A percentile compares a stretch with the other conserved stretches of the same genome.
Conservation (phyloP, 345 rosid genomes). For the Eucalyptus globulus region DNA sequence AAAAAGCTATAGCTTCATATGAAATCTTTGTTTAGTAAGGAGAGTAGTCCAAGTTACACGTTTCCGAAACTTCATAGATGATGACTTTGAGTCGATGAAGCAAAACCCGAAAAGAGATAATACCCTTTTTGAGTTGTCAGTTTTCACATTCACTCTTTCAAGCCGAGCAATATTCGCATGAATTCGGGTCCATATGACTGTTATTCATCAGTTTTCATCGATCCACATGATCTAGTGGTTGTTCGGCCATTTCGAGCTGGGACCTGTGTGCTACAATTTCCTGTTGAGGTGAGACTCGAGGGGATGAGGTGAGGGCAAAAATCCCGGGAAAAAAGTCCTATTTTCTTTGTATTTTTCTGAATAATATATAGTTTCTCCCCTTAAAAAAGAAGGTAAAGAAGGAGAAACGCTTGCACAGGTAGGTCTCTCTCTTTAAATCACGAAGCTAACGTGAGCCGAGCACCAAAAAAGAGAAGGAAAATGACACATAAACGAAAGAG, state of each 20-base stretch:
- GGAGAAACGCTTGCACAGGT: not conserved
- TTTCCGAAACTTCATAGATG: not conserved
- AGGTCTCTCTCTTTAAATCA: constrained; percentile 2
- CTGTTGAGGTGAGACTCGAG: not conserved
- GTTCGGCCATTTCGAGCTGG: not conserved
- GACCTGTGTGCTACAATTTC: not conserved
- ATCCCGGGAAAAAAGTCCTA: not conserved
- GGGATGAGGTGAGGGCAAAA: not conserved
- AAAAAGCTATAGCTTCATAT: not conserved
- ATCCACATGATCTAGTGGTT: not conserved
- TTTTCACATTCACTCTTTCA: not conserved
- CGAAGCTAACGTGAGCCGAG: constrained; percentile 51
- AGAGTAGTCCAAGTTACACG: not conserved
- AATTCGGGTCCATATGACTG: not conserved
- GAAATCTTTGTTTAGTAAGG: not conserved
- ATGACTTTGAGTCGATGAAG: not conserved
- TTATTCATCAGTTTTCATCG: not conserved
- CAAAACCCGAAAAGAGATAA: not conserved
- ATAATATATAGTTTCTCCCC: not conserved
- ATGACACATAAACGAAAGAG: not conserved
- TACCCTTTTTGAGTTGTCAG: not conserved
- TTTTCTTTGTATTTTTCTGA: not conserved
- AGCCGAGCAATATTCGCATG: not conserved
- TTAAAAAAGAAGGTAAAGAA: not conserved
- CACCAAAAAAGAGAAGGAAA: not conserved